Evolutionary conservation across 75 land plant genomes (phyloP).

Genomic region (Pinus taeda): DNA sequence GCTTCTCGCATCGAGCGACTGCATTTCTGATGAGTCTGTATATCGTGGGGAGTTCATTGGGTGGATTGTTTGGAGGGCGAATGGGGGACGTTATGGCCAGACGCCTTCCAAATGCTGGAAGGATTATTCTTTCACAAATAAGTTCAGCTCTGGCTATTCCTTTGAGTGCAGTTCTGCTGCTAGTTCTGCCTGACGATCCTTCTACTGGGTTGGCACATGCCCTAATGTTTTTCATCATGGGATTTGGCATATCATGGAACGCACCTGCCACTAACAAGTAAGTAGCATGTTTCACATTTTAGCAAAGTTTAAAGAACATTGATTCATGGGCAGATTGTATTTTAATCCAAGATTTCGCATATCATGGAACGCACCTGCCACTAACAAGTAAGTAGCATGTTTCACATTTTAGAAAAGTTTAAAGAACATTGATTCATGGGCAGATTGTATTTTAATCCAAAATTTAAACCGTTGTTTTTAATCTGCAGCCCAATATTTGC

Average conservation of each 20-base stretch:
- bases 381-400: constrained; percentile 17
- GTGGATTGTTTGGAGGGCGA: constrained; percentile 76
- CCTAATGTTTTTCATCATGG: constrained; percentile 49
- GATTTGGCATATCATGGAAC: constrained; percentile 73
- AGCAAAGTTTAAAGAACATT: no score
- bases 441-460: neutral
- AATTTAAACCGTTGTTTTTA: neutral
- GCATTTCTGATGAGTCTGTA: constrained; percentile 61
- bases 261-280: constrained; percentile 56
- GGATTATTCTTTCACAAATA: constrained; percentile 78
- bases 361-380: constrained; percentile 82
- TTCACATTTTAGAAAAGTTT: no score
- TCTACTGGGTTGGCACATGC: constrained; percentile 51
- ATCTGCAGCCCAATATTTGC: constrained; percentile 86
- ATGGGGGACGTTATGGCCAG: constrained; percentile 65
- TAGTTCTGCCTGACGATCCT: constrained; percentile 57
- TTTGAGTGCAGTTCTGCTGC: constrained; percentile 56
- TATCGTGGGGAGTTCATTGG: constrained; percentile 51
- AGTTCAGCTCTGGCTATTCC: constrained; percentile 76
- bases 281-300: no score
- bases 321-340: neutral
- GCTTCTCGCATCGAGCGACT: constrained; percentile 62
- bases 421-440: no score
- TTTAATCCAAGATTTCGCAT: no score
- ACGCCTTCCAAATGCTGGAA: constrained; percentile 65